A percentile compares a stretch with the other conserved stretches of the same genome.
Conservation (phyloP, 108 stramenopile species). For the Cyclotella atomus region DNA sequence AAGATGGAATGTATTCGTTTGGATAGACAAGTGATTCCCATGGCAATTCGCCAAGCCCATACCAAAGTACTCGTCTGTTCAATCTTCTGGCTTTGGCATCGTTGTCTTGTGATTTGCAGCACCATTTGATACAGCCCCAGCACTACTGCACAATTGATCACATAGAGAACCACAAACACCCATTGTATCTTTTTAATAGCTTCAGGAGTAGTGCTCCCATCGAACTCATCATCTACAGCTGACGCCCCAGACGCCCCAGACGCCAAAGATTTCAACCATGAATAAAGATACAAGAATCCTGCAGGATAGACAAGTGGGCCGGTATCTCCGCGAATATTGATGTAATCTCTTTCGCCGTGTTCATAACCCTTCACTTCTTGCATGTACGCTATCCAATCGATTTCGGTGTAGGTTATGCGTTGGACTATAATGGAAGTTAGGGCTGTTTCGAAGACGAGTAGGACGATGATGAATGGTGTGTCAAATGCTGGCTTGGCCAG, state of each 20-base stretch:
- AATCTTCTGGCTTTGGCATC: slow-evolving; percentile 13
- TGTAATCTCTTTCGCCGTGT: slow-evolving; percentile 90
- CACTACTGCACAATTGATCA: slow-evolving; percentile 69
- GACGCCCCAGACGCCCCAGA: too few species aligned
- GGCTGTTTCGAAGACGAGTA: slow-evolving; percentile 54
- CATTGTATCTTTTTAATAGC: slow-evolving; percentile 79
- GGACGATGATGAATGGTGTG: slow-evolving; percentile 43
- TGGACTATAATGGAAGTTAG: slow-evolving; percentile 70
- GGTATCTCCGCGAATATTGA: slow-evolving; percentile 87
- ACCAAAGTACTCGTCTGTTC: slow-evolving; percentile 24
- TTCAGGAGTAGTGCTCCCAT: slow-evolving; percentile 34
- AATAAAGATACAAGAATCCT: slow-evolving; percentile 93
- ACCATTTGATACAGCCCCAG: slow-evolving; percentile 73
- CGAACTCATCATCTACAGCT: slow-evolving; percentile 7
- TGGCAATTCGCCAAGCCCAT: slow-evolving; percentile 79
- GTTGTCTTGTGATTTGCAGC: slow-evolving; percentile 32
- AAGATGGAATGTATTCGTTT: slow-evolving; percentile 97
- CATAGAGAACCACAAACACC: slow-evolving; percentile 84
- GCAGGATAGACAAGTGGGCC: slow-evolving; percentile 99
- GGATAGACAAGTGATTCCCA: slow-evolving; percentile 77
- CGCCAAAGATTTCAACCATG: slow-evolving; percentile 71
- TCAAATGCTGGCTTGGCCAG: slow-evolving; percentile 51
- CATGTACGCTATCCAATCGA: slow-evolving; percentile 99
- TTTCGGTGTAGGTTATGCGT: slow-evolving; percentile 94
- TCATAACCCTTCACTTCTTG: slow-evolving; percentile 89